phyloP scores from a whole-genome alignment of 768 basidiomycete genomes.

The Hypholoma sublateritium region DNA sequence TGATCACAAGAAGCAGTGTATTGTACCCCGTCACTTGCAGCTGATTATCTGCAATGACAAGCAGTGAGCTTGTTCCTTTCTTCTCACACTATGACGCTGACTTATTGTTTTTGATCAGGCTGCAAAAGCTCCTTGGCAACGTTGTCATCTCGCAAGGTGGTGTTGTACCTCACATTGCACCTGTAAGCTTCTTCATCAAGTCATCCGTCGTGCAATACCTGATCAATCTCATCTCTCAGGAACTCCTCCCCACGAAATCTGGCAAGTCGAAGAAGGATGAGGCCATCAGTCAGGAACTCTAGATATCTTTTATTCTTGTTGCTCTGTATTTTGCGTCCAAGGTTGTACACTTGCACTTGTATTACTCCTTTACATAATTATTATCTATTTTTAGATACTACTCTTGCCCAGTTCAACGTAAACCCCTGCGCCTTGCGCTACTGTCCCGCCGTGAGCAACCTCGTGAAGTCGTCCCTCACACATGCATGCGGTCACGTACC shows the following conservation, averaged over 20 bases:
- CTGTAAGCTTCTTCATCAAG: conserved; percentile 25
- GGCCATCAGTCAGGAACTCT: conserved; percentile 46
- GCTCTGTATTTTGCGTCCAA: conserved; percentile 22
- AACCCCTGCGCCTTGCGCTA: conserved; percentile 62
- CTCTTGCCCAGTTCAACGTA: conserved; percentile 23
- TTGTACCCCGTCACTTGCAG: conserved; percentile 91
- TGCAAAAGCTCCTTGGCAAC: conserved; percentile 81
- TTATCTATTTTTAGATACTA: conserved; percentile 5
- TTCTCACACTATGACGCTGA: conserved; percentile 1
- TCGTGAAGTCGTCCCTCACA: conserved; percentile 57
- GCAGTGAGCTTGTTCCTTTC: conserved; percentile 46
- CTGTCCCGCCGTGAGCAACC: conserved; percentile 51
- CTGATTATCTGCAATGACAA: conserved; percentile 93
- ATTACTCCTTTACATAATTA: conserved; percentile 14
- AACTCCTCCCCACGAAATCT: conserved; percentile 43
- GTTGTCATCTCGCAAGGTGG: conserved; percentile 96
- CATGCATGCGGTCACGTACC: conserved; percentile 57
- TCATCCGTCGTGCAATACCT: conserved; percentile 9
- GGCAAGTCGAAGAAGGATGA: conserved; percentile 44
- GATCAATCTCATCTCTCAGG: conserved; percentile 23
- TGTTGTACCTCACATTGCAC: conserved; percentile 74
- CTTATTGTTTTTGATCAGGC: conserved; percentile 33
- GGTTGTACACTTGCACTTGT: conserved; percentile 18
- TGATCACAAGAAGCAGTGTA: conserved; percentile 91
- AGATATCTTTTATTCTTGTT: conserved; percentile 25